These are phyloP conservation scores for Trichophyton benhamiae DNA, from an alignment of 2,329 filamentous ascomycete species.

Conservation along the genomic window DNA sequence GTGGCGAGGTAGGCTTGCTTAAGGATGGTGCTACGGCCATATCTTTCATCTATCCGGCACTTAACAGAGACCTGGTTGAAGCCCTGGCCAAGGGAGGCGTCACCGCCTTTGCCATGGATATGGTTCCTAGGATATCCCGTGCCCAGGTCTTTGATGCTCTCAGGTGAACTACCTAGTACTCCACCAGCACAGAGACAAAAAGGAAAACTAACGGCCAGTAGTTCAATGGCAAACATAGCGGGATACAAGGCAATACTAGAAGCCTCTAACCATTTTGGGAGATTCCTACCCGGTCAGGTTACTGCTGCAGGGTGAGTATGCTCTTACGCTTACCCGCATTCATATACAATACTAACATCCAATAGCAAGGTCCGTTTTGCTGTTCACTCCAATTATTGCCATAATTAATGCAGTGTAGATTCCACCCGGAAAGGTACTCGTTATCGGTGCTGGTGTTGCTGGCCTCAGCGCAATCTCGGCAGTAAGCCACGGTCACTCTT, in stretches of 20 bases:
- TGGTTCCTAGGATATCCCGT: slow-evolving; percentile 79
- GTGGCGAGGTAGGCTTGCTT: slow-evolving; percentile 54
- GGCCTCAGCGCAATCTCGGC: slow-evolving; percentile 81
- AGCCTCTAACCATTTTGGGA: slow-evolving; percentile 77
- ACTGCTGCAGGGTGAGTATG: slow-evolving; percentile 60
- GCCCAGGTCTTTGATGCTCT: slow-evolving; percentile 81
- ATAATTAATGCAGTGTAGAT: slow-evolving; percentile 37
- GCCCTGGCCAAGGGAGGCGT: slow-evolving; percentile 57
- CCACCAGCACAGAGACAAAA: not conserved
- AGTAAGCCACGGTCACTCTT: slow-evolving; percentile 23
- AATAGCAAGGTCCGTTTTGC: slow-evolving; percentile 13
- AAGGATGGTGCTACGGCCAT: slow-evolving; percentile 61
- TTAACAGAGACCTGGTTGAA: slow-evolving; percentile 65
- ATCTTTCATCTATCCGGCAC: slow-evolving; percentile 69
- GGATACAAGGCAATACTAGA: slow-evolving; percentile 87
- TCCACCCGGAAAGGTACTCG: slow-evolving; percentile 76
- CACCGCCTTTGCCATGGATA: slow-evolving; percentile 81
- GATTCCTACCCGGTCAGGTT: slow-evolving; percentile 78
- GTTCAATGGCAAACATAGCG: slow-evolving; percentile 89
- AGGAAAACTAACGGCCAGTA: slow-evolving; percentile 22
- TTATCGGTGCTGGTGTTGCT: slow-evolving; percentile 82
- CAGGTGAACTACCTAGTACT: slow-evolving; percentile 21
- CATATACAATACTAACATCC: slow-evolving; percentile 17
- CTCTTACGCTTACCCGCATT: not conserved
- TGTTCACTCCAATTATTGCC: not conserved